Conservation (phyloP, 192 early-diverging fungal genomes). For the Irineochytrium annulatum region DNA sequence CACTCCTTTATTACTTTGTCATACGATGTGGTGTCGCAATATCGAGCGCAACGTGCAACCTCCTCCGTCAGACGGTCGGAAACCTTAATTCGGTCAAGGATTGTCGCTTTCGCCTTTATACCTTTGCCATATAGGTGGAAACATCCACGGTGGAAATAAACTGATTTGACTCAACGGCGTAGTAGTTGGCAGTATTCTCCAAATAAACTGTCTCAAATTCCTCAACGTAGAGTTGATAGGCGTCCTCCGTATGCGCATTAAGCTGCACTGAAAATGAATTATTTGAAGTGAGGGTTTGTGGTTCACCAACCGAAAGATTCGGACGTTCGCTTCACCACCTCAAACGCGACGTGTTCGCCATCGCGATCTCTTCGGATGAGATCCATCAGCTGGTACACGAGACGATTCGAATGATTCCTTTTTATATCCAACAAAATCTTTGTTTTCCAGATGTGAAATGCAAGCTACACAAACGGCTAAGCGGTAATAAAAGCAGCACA, state of each 20-base stretch:
- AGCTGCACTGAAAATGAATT: conserved; percentile 48
- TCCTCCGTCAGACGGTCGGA: conserved; percentile 61
- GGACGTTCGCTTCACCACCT: conserved; percentile 48
- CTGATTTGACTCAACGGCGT: conserved; percentile 59
- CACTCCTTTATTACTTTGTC: conserved; percentile 68
- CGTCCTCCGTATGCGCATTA: conserved; percentile 59
- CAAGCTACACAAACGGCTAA: conserved; percentile 46
- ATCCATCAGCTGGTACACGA: conserved; percentile 68
- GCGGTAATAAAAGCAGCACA: neutral
- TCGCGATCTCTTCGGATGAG: conserved; percentile 64
- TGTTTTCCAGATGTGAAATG: conserved; percentile 69
- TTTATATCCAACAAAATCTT: conserved; percentile 60
- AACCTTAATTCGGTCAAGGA: conserved; percentile 28
- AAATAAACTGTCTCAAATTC: conserved; percentile 75
- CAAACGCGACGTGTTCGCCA: conserved; percentile 51
- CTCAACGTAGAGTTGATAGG: conserved; percentile 69
- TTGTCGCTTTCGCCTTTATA: conserved; percentile 15
- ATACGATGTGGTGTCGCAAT: conserved; percentile 64
- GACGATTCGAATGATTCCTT: conserved; percentile 51
- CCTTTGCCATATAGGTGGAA: conserved; percentile 69
- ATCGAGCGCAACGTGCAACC: conserved; percentile 51
- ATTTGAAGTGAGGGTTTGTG: neutral
- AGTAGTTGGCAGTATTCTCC: conserved; percentile 61
- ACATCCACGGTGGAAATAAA: conserved; percentile 54
- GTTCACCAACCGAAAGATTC: conserved; percentile 54